Evolutionary conservation across 176 grass and related monocot genomes (phyloP), one percentile per base, ranked within the genome.

Genomic region (Chrysopogon serrulatus): DNA sequence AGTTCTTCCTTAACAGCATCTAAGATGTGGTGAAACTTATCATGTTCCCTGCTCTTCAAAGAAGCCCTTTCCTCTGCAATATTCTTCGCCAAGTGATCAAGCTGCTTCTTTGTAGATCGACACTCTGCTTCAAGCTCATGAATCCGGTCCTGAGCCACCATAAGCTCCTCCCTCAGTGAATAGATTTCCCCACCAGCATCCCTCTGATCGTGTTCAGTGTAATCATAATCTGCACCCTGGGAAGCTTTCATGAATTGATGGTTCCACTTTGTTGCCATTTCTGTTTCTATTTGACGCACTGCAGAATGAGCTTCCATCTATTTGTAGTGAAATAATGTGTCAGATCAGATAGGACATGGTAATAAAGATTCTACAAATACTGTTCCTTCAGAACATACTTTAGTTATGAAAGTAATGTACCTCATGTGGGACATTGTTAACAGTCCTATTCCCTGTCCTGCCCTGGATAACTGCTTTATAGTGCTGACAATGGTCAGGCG

Each of bases 261-360:
- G 73, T 87, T 87, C 92, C 92, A 91, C 49, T 94, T 94, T 68
- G 89, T 91, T 86, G 89, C 83, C 47, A 77, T 66, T 81, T 94
- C 92, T 59, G 73, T 79, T 89, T 78, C 84, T 68, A 85, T 81
- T 66, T 84, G 86, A 31, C 76, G 70, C 10, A 40, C 59, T 71
- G 80, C 75, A 56, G 86, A 72, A 67, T 77, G 87, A 51, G 68
- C 87, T 84, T 89, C 86, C 42, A 81, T 79, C 92, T 94, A 69
- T 79, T 79, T 79, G 67, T 19, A 86, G 30, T 5, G 27, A 36
- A 86, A 79, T 10, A 63, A 79, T 24, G 11, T 37, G 4, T 64
- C 73, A 51, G 42, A 78, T 51, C 47, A 83, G 78, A 63, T 14
- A 71, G 41, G 57, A 36, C 54, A 51, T 18, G 1, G 21, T 66